Evolutionary conservation across 2,329 filamentous ascomycete genomes (phyloP).

Genomic region (Arachnopeziza araneosa): DNA sequence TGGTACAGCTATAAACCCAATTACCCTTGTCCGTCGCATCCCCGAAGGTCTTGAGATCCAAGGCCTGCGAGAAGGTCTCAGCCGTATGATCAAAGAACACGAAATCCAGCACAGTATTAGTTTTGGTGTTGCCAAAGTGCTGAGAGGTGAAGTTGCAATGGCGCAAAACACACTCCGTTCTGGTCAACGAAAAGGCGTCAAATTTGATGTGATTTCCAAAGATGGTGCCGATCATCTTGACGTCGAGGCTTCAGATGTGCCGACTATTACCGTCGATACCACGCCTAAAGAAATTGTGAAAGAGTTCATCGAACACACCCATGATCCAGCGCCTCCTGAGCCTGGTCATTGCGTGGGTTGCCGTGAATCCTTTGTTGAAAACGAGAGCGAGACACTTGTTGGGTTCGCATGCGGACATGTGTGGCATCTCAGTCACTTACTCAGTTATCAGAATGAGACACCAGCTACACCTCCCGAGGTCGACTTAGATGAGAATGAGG

Average conservation of each 20-base stretch:
- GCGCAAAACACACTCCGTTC: slow-evolving; percentile 76
- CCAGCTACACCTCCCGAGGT: slow-evolving; percentile 33
- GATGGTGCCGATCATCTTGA: slow-evolving; percentile 37
- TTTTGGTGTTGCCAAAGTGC: slow-evolving; percentile 78
- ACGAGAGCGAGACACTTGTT: slow-evolving; percentile 66
- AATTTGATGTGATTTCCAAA: slow-evolving; percentile 68
- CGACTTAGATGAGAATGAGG: slow-evolving; percentile 41
- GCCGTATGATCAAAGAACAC: slow-evolving; percentile 89
- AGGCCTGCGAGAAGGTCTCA: slow-evolving; percentile 80
- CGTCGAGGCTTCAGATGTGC: slow-evolving; percentile 37
- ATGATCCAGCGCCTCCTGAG: slow-evolving; percentile 25
- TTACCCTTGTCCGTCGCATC: slow-evolving; percentile 82
- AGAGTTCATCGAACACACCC: slow-evolving; percentile 6
- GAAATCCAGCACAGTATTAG: slow-evolving; percentile 93
- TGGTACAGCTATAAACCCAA: slow-evolving; percentile 87
- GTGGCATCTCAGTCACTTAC: slow-evolving; percentile 69
- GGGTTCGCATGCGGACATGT: slow-evolving; percentile 80
- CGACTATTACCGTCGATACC: slow-evolving; percentile 15
- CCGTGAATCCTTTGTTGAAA: slow-evolving; percentile 49
- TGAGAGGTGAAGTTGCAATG: slow-evolving; percentile 78
- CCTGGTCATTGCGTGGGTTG: slow-evolving; percentile 57
- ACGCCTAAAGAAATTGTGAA: slow-evolving; percentile 11
- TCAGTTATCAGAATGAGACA: slow-evolving; percentile 38
- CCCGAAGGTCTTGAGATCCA: slow-evolving; percentile 91
- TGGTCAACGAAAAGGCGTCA: slow-evolving; percentile 79